Percentiles rank a stretch among this genome's conserved stretches.
Evolutionary conservation across 768 basidiomycete genomes (phyloP).

Genomic region (Boletus barrowsii): DNA sequence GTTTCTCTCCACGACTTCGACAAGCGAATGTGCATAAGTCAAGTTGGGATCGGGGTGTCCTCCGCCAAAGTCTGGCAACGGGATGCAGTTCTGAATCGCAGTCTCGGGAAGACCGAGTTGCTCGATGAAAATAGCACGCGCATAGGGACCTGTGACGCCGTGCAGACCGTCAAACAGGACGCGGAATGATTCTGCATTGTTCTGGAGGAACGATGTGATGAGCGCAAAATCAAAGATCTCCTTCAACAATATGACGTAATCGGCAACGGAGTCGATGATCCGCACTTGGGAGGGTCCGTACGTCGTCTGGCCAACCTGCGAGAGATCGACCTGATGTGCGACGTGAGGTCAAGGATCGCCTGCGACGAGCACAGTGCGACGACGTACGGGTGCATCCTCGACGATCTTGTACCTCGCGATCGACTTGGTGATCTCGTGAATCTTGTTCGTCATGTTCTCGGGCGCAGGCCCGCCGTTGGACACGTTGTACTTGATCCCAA

Average conservation of each 20-base stretch:
- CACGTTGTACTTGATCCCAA: conserved; percentile 99
- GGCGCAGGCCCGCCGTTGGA: conserved; percentile 97
- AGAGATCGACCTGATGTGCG: conserved; percentile 67
- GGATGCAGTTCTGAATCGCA: conserved; percentile 87
- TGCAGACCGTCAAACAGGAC: conserved; percentile 95
- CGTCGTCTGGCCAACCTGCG: conserved; percentile 71
- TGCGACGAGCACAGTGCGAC: background rate
- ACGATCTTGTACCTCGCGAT: conserved; percentile 84
- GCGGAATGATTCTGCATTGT: conserved; percentile 65
- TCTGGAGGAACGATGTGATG: conserved; percentile 83
- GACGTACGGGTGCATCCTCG: conserved; percentile 68
- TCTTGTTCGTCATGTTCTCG: conserved; percentile 93
- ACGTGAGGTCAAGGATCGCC: background rate
- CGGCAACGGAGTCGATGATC: conserved; percentile 91
- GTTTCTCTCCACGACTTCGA: conserved; percentile 85
- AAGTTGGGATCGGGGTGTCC: conserved; percentile 98
- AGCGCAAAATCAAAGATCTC: conserved; percentile 92
- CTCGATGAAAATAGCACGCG: conserved; percentile 79
- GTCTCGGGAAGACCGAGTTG: conserved; percentile 75
- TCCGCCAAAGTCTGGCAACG: conserved; percentile 94
- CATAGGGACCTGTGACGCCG: conserved; percentile 98
- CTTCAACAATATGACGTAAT: conserved; percentile 82
- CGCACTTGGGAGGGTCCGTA: conserved; percentile 84
- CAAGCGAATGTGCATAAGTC: conserved; percentile 93
- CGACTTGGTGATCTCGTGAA: conserved; percentile 87